Percentiles rank a stretch among this genome's conserved stretches.
Conservation (phyloP, 345 rosid species). For the Psidium guajava region DNA sequence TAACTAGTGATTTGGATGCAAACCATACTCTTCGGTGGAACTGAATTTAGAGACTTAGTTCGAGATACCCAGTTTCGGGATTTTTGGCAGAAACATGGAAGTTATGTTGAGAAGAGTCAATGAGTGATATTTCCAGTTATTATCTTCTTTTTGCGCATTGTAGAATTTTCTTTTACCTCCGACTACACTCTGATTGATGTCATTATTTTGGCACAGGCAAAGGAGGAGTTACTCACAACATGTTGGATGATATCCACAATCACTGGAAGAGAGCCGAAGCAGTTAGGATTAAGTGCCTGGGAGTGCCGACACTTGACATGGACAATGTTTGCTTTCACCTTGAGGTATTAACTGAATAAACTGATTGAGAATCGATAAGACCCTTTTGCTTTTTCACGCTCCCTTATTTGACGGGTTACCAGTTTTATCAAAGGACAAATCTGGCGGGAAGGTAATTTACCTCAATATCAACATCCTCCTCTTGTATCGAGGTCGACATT, state of each 20-base stretch:
- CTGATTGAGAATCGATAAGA: background rate
- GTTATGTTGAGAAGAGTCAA: background rate
- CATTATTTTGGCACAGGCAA: constrained; percentile 28
- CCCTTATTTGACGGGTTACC: constrained; percentile 16
- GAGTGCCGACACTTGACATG: constrained; percentile 91
- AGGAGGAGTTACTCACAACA: constrained; percentile 87
- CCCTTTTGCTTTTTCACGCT: background rate
- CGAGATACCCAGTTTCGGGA: background rate
- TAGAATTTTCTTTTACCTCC: background rate
- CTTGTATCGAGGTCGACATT: constrained; percentile 65
- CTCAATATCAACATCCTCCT: constrained; percentile 55
- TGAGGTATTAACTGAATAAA: constrained; percentile 34
- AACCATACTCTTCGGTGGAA: background rate
- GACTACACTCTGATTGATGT: background rate
- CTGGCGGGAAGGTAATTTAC: constrained; percentile 65
- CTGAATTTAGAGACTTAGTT: background rate
- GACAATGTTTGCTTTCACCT: constrained; percentile 79
- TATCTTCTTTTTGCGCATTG: background rate
- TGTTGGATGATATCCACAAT: constrained; percentile 84
- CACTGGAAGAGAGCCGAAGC: constrained; percentile 93
- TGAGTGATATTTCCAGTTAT: background rate
- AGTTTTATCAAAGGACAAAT: constrained; percentile 57
- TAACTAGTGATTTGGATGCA: background rate
- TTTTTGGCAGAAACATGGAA: background rate
- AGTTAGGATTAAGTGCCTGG: constrained; percentile 86